Percentiles rank a stretch among this genome's conserved stretches.
These are phyloP conservation scores for Pythium aristosporum DNA, from an alignment of 352 stramenopile genomes.

Conservation along the genomic window DNA sequence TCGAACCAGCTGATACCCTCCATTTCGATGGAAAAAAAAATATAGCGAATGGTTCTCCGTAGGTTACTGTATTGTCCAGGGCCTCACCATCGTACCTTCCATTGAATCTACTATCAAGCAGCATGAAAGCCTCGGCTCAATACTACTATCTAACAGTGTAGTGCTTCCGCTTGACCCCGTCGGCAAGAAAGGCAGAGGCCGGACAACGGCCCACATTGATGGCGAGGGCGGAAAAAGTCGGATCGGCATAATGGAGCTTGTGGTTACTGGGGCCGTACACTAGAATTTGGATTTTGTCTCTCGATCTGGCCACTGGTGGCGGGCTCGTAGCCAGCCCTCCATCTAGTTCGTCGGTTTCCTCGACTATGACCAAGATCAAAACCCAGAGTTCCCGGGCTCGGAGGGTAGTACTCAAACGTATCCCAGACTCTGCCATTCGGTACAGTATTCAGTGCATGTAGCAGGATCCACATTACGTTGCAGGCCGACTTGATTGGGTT, in stretches of 20 bases:
- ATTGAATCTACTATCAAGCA: slow-evolving; percentile 15
- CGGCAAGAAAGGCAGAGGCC: neutral
- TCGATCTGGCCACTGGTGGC: neutral
- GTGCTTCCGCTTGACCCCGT: neutral
- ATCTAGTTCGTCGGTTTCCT: too few relatives aligned
- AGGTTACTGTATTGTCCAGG: slow-evolving; percentile 6
- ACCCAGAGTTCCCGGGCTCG: too few relatives aligned
- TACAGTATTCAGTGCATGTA: too few relatives aligned
- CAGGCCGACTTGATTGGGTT: too few relatives aligned
- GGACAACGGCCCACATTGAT: neutral
- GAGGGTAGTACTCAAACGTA: too few relatives aligned
- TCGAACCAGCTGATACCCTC: neutral
- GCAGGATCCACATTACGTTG: too few relatives aligned
- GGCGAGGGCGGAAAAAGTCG: slow-evolving; percentile 5
- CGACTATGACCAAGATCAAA: too few relatives aligned
- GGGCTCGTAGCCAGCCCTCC: too few relatives aligned
- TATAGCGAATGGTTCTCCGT: neutral
- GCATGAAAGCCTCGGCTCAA: too few relatives aligned
- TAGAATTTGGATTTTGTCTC: neutral
- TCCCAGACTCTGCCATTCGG: too few relatives aligned
- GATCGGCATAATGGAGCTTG: neutral
- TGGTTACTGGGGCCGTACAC: neutral
- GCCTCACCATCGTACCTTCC: slow-evolving; percentile 6
- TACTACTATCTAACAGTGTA: too few relatives aligned
- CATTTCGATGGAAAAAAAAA: slow-evolving; percentile 17